Conservation (phyloP, 1,284 basidiomycete species). For the Leccinum solheimii region DNA sequence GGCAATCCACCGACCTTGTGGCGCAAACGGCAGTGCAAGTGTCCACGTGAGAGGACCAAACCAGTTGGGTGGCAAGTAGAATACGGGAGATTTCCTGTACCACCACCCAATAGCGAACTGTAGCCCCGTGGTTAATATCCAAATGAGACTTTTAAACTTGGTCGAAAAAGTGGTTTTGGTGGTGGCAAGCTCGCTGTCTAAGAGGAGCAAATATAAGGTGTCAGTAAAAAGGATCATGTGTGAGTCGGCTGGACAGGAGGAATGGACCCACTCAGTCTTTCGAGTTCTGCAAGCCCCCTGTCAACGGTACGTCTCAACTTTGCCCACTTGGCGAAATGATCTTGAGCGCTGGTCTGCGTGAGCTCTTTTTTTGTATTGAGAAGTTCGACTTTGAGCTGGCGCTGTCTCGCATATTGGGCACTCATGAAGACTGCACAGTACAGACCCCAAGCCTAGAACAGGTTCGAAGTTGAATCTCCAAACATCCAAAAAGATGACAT, state of each 20-base stretch:
- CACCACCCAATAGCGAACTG: constrained; percentile 86
- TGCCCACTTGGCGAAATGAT: constrained; percentile 99
- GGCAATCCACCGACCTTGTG: constrained; percentile 49
- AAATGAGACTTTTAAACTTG: constrained; percentile 74
- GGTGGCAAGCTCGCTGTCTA: constrained; percentile 71
- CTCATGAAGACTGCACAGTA: constrained; percentile 70
- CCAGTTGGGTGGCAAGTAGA: constrained; percentile 89
- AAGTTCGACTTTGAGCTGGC: constrained; percentile 74
- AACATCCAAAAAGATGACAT: constrained; percentile 35
- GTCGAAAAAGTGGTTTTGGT: constrained; percentile 69
- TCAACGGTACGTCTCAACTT: constrained; percentile 90
- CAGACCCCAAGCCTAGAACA: constrained; percentile 60
- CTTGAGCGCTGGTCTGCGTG: constrained; percentile 88
- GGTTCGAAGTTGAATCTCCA: background rate
- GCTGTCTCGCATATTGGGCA: constrained; percentile 55
- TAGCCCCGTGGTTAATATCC: constrained; percentile 81
- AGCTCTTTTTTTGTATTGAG: constrained; percentile 84
- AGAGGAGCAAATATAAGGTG: constrained; percentile 7
- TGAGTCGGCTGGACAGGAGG: constrained; percentile 1
- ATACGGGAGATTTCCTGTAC: constrained; percentile 86
- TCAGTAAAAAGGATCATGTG: background rate
- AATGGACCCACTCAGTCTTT: constrained; percentile 78
- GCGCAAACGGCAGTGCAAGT: constrained; percentile 81
- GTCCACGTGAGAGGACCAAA: constrained; percentile 83
- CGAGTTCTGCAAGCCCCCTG: constrained; percentile 91